Conservation (phyloP, 441 rosid genomes). For the Croton laevigatus region DNA sequence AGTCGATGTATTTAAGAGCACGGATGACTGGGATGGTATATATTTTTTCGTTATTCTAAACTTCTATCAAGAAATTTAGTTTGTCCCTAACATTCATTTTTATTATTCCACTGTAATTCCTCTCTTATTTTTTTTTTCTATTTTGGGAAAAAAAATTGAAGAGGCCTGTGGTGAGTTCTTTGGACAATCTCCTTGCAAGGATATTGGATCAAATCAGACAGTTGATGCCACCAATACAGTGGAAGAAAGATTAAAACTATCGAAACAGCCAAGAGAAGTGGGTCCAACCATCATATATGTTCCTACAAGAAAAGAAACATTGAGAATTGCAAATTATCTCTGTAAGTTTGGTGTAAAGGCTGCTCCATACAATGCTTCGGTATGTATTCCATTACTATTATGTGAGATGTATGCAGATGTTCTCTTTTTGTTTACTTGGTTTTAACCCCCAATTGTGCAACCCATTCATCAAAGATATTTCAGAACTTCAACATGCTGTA, state of each 20-base stretch:
- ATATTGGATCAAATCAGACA: slow-evolving; percentile 28
- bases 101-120: slow-evolving; percentile 5
- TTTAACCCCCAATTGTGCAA: not conserved
- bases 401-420: not conserved
- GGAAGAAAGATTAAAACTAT: slow-evolving; percentile 36
- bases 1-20: slow-evolving; percentile 52
- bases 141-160: slow-evolving; percentile 27
- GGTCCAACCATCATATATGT: slow-evolving; percentile 86
- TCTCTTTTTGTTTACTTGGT: not conserved
- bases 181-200: slow-evolving; percentile 39
- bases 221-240: slow-evolving; percentile 30
- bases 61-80: slow-evolving; percentile 5
- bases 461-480: not conserved
- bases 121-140: slow-evolving; percentile 9
- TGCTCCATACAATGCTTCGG: slow-evolving; percentile 89
- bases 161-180: slow-evolving; percentile 75
- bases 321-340: slow-evolving; percentile 63
- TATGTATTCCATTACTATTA: slow-evolving; percentile 27
- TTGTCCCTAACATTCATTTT: slow-evolving; percentile 2
- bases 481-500: not conserved
- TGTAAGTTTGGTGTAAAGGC: slow-evolving; percentile 66
- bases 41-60: slow-evolving; percentile 24
- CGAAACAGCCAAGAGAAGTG: slow-evolving; percentile 46
- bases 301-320: slow-evolving; percentile 83
- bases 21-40: slow-evolving; percentile 89